These are phyloP conservation scores for Chrysosporium queenslandicum DNA, from an alignment of 2,329 filamentous ascomycete genomes.

Conservation along the genomic window DNA sequence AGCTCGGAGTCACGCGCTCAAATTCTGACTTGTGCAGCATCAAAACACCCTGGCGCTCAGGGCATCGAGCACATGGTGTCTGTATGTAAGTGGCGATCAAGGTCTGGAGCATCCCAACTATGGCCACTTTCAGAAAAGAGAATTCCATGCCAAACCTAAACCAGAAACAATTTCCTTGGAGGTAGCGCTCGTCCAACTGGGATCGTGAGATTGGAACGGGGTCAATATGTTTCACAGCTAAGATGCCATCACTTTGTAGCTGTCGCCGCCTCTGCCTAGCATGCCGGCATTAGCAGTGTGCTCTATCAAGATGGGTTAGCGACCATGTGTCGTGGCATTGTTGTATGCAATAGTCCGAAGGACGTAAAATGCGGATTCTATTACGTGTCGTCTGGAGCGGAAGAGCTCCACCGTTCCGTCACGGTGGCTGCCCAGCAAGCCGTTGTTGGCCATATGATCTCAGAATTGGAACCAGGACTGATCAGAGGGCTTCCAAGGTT, in stretches of 20 bases:
- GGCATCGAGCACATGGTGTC: not conserved
- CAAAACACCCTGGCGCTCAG: not conserved
- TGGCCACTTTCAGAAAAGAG: not conserved
- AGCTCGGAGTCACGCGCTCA: conserved; percentile 2
- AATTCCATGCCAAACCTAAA: conserved; percentile 8
- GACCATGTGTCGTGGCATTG: not conserved
- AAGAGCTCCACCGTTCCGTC: conserved; percentile 2
- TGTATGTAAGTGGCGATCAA: conserved; percentile 1
- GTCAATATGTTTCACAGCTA: not conserved
- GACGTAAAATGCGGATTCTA: not conserved
- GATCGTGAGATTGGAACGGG: not conserved
- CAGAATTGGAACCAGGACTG: not conserved
- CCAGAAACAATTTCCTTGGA: conserved; percentile 7
- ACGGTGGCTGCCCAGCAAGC: not conserved
- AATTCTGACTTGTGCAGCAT: not conserved
- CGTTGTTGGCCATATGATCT: conserved; percentile 9
- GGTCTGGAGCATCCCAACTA: conserved; percentile 15
- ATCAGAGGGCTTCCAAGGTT: not conserved
- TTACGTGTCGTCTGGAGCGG: conserved; percentile 3
- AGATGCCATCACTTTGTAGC: too few relatives aligned
- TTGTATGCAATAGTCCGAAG: not conserved
- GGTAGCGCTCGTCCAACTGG: not conserved
- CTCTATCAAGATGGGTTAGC: not conserved
- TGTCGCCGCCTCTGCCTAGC: not conserved
- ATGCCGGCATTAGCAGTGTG: not conserved